phyloP scores from a whole-genome alignment of 805 yeast species.

The Suhomyces xylopsoci region DNA sequence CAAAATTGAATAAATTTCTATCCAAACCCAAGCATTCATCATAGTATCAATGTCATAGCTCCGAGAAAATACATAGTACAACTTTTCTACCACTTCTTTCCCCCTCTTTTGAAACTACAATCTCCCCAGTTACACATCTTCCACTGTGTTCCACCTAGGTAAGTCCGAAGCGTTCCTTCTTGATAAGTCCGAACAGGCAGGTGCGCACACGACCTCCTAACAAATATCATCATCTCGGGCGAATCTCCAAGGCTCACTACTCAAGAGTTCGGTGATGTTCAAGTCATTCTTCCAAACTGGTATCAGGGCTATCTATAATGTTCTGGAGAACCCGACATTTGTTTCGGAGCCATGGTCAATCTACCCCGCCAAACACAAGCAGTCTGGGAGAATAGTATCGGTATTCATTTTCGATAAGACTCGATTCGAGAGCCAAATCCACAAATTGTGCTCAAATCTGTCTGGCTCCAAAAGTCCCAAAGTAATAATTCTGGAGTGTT shows the following conservation, averaged over 20 bases:
- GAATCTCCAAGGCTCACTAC: background rate
- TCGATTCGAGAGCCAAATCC: slow-evolving; percentile 57
- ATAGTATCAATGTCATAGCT: background rate
- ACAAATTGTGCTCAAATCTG: slow-evolving; percentile 29
- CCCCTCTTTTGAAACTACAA: background rate
- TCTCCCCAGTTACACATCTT: background rate
- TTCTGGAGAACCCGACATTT: slow-evolving; percentile 70
- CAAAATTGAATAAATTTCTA: background rate
- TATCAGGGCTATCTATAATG: slow-evolving; percentile 62
- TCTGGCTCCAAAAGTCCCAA: slow-evolving; percentile 43
- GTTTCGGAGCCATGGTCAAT: slow-evolving; percentile 80
- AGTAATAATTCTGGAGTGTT: slow-evolving; percentile 57
- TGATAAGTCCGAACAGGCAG: background rate
- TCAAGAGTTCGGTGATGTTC: slow-evolving; percentile 38
- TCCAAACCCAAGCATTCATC: background rate
- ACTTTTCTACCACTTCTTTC: background rate
- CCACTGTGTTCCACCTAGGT: background rate
- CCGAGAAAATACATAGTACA: background rate
- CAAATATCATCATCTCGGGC: background rate
- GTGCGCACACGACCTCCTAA: background rate
- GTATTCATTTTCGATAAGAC: slow-evolving; percentile 86
- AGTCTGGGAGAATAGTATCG: slow-evolving; percentile 61
- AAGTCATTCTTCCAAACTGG: slow-evolving; percentile 55
- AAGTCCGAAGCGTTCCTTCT: background rate
- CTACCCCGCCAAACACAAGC: slow-evolving; percentile 75